Conservation (phyloP, 768 basidiomycete species). For the Hysterangium stoloniferum region DNA sequence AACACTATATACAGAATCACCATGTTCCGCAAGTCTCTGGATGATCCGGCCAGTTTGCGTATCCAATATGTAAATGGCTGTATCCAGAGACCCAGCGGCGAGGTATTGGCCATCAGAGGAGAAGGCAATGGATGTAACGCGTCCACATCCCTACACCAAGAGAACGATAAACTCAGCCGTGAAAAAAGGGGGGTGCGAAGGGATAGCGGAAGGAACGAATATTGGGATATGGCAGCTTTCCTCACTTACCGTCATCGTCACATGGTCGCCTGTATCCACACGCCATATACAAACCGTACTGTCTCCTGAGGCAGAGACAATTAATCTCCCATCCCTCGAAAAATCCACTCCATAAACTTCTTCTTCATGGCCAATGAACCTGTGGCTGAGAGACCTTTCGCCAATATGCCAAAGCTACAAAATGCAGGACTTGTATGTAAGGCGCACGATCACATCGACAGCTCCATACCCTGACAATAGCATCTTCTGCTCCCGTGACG, state of each 20-base stretch:
- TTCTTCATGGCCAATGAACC: not conserved
- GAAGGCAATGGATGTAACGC: slow-evolving; percentile 70
- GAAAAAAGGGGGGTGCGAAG: too few species aligned
- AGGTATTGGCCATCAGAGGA: slow-evolving; percentile 64
- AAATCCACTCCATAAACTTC: slow-evolving; percentile 21
- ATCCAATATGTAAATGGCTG: slow-evolving; percentile 75
- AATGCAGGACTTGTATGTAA: not conserved
- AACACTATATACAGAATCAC: slow-evolving; percentile 77
- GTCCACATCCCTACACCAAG: too few species aligned
- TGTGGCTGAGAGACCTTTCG: not conserved
- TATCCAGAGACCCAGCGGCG: slow-evolving; percentile 51
- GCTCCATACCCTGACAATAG: slow-evolving; percentile 30
- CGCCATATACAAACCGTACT: slow-evolving; percentile 29
- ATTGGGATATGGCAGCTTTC: too few species aligned
- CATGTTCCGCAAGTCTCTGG: slow-evolving; percentile 69
- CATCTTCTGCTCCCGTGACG: slow-evolving; percentile 32
- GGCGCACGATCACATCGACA: not conserved
- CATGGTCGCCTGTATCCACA: slow-evolving; percentile 12
- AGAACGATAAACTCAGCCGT: too few species aligned
- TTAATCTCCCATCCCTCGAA: slow-evolving; percentile 25
- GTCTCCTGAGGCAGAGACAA: slow-evolving; percentile 32
- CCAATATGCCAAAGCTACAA: not conserved
- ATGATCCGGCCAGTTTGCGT: slow-evolving; percentile 65
- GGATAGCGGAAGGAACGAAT: too few species aligned
- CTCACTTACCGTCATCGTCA: too few species aligned